Base-by-base conservation (phyloP, 139 green algal species). In the Edaphochlamys debaryana region DNA sequence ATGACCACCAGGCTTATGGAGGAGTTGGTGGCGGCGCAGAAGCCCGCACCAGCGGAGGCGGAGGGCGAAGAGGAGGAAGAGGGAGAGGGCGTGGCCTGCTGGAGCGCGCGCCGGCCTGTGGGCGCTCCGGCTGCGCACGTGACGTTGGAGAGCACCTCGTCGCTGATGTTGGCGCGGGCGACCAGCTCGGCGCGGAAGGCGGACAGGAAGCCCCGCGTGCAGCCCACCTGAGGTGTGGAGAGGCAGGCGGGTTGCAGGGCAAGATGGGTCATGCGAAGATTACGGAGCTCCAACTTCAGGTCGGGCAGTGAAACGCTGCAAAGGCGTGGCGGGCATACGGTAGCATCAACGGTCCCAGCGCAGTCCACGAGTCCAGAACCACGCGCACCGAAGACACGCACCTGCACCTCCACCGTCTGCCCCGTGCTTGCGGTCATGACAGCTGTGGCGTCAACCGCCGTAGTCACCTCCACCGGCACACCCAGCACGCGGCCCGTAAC, bases 401-500 rank as follows among this genome's bases (percentile, higher is more conserved):
- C 69, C 69, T 76, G 29, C 69, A 52, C 69, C 69, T 52, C 69
- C 27, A 40, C 40, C 40, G 25, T 37, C 23, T 36, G 4, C 3
- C 69, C 69, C 0, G 42, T 37, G 42, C 42, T 41, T 13, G 32
- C 30, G 11, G 30, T 11, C 1, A 76, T 17, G 42, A 62, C 42
- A 11, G 69, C 69, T 4, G 42, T 76, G 11, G 69, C 30, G 40
- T 41, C 69, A 29, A 76, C 69, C 7, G 69, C 29, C 8, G 42
- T 30, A 30, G 69, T 62, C 42, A 76, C 42, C 69, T 76, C 20
- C 42, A 76, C 69, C 29, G 69, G 69, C 40, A 76, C 42, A 15
- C 19, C 29, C 23, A 76, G 29, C 29, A 62, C 6, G 42, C 42
- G 36, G 6, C 8, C 69, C 3, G 42, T 41, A 30, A 32, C 4